Base-by-base conservation (phyloP, 139 green algal genomes). In the Asterochloris sp. region DNA sequence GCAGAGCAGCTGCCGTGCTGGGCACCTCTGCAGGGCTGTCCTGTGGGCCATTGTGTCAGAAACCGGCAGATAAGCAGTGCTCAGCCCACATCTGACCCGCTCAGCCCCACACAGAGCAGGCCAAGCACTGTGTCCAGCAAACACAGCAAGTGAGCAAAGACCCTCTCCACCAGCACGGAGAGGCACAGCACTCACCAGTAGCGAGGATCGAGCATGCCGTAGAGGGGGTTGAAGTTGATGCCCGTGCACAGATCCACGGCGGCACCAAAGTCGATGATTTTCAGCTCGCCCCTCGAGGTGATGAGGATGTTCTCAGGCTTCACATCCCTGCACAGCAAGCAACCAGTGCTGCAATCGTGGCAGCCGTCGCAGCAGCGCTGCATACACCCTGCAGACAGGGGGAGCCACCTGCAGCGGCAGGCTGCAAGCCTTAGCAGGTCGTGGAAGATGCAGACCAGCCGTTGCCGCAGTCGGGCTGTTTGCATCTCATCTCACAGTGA, bases 201-300 rank as follows among this genome's bases (percentile, higher is more conserved):
- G 21, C 94, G 87, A 26, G 94, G 94, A 82, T 98, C 95, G 83
- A 98, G 85, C 92, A 98, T 96, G 77, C 95, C 95, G 69, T 88
- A 93, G 71, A 88, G 76, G 10, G 95, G 95, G 87, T 96, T 97
- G 89, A 97, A 98, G 86, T 98, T 98, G 85, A 98, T 94, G 73
- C 95, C 95, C 1, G 94, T 98, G 85, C 89, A 93, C 82, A 98
- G 86, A 84, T 98, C 95, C 77, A 92, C 94, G 0, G 95, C 93
- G 11, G 95, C 95, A 11, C 95, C 95, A 90, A 98, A 98, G 82
- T 98, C 95, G 17, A 98, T 97, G 82, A 98, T 88, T 86, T 98
- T 98, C 79, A 98, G 78, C 38, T 94, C 54, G 0, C 93, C 94
- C 19, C 91, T 82, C 1, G 81, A 83, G 17, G 94, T 97, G 79